Evolutionary conservation across 768 basidiomycete species (phyloP), one percentile per base, ranked within the genome.

Genomic region (Boletus reticuloceps): DNA sequence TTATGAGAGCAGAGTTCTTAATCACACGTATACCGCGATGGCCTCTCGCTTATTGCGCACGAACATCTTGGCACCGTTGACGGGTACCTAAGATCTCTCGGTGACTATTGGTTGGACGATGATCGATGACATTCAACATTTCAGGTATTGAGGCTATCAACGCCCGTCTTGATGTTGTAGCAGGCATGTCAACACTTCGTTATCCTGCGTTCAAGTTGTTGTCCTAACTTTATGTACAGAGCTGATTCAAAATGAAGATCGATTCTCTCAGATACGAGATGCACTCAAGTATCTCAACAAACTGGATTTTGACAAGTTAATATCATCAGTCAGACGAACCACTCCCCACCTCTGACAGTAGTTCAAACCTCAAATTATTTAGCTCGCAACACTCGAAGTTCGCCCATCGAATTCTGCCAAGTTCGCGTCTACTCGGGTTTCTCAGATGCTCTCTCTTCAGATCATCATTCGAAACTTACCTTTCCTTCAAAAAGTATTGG

Each of bases 11-110:
- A 91, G 91, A 7, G 73, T 82, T 31, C 69, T 93, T 46, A 90
- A 98, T 64, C 78, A 89, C 57, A 94, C 92, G 1, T 90, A 79
- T 62, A 98, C 95, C 0, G 85, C 94, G 0, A 98, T 98, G 94
- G 96, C 88, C 2, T 74, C 84, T 3, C 80, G 96, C 9, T 79
- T 95, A 38, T 71, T 98, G 39, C 80, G 90, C 49, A 81, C 85
- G 19, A 94, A 86, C 56, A 78, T 98, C 36, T 76, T 97, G 14
- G 87, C 94, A 13, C 94, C 94, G 0, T 76, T 89, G 31, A 91
- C 87, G 48, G 80, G 91, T 86, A 63, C 43, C 64, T 42, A 13
- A 16, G n/a, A 16, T 20, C 2, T 34, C 16, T 45, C 20, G 14
- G 29, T 19, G 25, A 22, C 17, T 0, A 16, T 27, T 11, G 11